Evolutionary conservation across 345 rosid species (phyloP).

Genomic region (Eucalyptus cloeziana): DNA sequence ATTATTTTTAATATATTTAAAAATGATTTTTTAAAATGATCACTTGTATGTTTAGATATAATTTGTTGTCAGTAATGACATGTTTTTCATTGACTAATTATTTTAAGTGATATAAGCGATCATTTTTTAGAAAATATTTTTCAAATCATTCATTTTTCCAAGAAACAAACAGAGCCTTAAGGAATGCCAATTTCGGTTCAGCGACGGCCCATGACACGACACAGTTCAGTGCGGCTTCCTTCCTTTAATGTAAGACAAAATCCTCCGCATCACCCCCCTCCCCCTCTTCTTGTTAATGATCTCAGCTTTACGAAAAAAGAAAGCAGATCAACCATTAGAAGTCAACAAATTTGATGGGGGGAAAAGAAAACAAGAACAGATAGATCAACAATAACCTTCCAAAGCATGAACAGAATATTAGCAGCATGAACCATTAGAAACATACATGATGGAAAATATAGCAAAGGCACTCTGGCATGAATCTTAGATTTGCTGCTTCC

Average conservation of each 20-base stretch:
- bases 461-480: slow-evolving; percentile 99
- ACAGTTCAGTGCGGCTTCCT: too few relatives aligned
- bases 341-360: neutral
- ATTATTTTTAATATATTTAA: too few relatives aligned
- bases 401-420: neutral
- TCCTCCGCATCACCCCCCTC: too few relatives aligned
- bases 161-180: too few relatives aligned
- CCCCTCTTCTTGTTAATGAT: neutral
- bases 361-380: neutral
- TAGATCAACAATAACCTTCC: neutral
- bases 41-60: too few relatives aligned
- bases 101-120: too few relatives aligned
- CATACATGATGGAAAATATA: slow-evolving; percentile 97
- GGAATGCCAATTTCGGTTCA: neutral
- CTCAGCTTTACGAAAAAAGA: neutral
- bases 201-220: neutral
- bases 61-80: too few relatives aligned
- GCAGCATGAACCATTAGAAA: neutral
- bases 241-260: too few relatives aligned
- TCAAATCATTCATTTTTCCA: too few relatives aligned
- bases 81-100: too few relatives aligned
- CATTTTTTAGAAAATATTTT: too few relatives aligned
- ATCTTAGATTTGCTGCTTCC: slow-evolving; percentile 97
- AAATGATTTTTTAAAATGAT: too few relatives aligned
- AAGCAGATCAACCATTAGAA: neutral